Evolutionary conservation across 371 early-diverging fungal genomes (phyloP).

Genomic region (Dichotomocladium elegans): DNA sequence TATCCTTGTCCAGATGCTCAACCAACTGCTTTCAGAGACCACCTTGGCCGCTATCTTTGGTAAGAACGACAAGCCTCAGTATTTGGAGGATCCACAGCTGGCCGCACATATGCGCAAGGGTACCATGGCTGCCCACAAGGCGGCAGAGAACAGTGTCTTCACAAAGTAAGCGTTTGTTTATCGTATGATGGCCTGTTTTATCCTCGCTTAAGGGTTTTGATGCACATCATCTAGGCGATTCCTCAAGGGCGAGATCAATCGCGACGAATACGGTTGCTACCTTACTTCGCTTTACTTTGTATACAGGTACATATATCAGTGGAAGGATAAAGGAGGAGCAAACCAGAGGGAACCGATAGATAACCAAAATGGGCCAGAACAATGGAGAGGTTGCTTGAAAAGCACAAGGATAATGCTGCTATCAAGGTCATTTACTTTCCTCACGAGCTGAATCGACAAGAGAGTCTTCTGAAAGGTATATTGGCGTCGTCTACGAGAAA

Average conservation of each 20-base stretch:
- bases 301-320: slow-evolving; percentile 29
- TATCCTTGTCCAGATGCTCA: slow-evolving; percentile 32
- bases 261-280: slow-evolving; percentile 45
- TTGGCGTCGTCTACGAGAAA: neutral
- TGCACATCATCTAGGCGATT: slow-evolving; percentile 27
- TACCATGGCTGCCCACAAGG: slow-evolving; percentile 54
- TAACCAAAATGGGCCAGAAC: too few relatives aligned
- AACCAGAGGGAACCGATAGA: too few relatives aligned
- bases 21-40: slow-evolving; percentile 25
- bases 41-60: slow-evolving; percentile 9
- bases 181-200: neutral
- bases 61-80: neutral
- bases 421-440: slow-evolving; percentile 54
- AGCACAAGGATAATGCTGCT: slow-evolving; percentile 44
- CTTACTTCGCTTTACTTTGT: slow-evolving; percentile 43
- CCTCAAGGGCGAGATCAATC: slow-evolving; percentile 42
- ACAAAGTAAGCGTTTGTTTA: slow-evolving; percentile 32
- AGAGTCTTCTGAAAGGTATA: slow-evolving; percentile 36
- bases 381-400: slow-evolving; percentile 53
- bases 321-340: too few relatives aligned
- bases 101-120: slow-evolving; percentile 54
- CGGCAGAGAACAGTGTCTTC: slow-evolving; percentile 58
- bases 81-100: slow-evolving; percentile 41
- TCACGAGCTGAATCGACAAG: slow-evolving; percentile 40
- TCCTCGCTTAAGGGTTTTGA: neutral